Percentiles rank a stretch among this genome's conserved stretches.
Evolutionary conservation across 2,329 filamentous ascomycete species (phyloP).

Genomic region (Venturia effusa): DNA sequence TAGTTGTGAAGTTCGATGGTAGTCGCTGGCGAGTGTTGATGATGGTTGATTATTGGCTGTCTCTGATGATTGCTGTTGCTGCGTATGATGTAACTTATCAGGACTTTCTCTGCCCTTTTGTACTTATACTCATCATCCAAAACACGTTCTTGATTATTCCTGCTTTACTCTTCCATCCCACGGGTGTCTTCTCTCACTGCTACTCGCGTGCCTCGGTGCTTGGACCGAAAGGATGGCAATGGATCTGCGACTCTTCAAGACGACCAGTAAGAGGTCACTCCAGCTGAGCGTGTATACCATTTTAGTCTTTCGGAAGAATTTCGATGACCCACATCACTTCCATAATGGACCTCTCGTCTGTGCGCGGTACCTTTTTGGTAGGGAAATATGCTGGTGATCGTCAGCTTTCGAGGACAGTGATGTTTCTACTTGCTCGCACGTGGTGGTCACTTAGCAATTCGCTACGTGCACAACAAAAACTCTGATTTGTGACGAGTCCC

Average conservation of each 20-base stretch:
- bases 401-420: neutral
- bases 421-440: neutral
- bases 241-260: too few species aligned
- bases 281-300: too few species aligned
- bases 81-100: neutral
- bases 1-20: neutral
- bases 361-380: neutral
- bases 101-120: neutral
- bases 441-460: neutral
- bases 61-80: neutral
- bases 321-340: too few species aligned
- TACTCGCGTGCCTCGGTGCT: neutral
- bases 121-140: neutral
- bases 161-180: neutral
- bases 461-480: neutral
- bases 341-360: neutral
- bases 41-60: neutral
- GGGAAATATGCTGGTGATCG: neutral
- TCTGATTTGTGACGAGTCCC: neutral
- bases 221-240: too few species aligned
- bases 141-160: neutral
- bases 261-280: too few species aligned
- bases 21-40: neutral
- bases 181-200: neutral
- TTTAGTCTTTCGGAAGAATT: neutral